Percentiles rank a stretch among this genome's conserved stretches.
phyloP scores from a whole-genome alignment of 2,329 filamentous ascomycete genomes.

The Dactylellina haptotyla region DNA sequence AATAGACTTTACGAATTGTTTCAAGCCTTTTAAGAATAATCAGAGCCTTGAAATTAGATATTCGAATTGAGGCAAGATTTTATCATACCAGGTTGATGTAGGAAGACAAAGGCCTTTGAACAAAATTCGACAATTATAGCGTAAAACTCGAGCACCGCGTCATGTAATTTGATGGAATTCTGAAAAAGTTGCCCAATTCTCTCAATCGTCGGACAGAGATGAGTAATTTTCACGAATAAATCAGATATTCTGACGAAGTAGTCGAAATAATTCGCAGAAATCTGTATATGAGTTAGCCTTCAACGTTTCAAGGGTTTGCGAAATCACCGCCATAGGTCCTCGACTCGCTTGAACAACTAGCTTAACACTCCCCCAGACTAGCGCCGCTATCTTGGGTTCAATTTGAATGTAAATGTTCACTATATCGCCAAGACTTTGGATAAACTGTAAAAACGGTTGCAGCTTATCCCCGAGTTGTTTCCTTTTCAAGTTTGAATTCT shows the following conservation, averaged over 20 bases:
- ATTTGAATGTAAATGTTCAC: slow-evolving; percentile 62
- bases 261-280: slow-evolving; percentile 60
- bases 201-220: slow-evolving; percentile 60
- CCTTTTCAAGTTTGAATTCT: slow-evolving; percentile 1
- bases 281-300: slow-evolving; percentile 54
- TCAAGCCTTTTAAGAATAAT: slow-evolving; percentile 31
- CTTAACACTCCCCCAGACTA: slow-evolving; percentile 64
- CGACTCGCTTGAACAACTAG: slow-evolving; percentile 61
- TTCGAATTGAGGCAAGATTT: neutral
- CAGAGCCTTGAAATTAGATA: neutral
- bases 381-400: slow-evolving; percentile 61
- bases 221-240: slow-evolving; percentile 61
- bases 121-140: slow-evolving; percentile 54
- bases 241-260: slow-evolving; percentile 63
- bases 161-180: slow-evolving; percentile 46
- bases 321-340: neutral
- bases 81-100: slow-evolving; percentile 48
- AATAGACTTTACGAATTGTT: slow-evolving; percentile 43
- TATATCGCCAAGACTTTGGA: slow-evolving; percentile 61
- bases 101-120: slow-evolving; percentile 45
- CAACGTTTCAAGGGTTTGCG: neutral
- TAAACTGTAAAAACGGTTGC: slow-evolving; percentile 60
- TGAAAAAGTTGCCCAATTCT: slow-evolving; percentile 52
- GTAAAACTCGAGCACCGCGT: slow-evolving; percentile 53
- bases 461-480: slow-evolving; percentile 40